Evolutionary conservation across 768 basidiomycete species (phyloP), one percentile per base, ranked within the genome.

Genomic region (Pleurotus citrinopileatus): DNA sequence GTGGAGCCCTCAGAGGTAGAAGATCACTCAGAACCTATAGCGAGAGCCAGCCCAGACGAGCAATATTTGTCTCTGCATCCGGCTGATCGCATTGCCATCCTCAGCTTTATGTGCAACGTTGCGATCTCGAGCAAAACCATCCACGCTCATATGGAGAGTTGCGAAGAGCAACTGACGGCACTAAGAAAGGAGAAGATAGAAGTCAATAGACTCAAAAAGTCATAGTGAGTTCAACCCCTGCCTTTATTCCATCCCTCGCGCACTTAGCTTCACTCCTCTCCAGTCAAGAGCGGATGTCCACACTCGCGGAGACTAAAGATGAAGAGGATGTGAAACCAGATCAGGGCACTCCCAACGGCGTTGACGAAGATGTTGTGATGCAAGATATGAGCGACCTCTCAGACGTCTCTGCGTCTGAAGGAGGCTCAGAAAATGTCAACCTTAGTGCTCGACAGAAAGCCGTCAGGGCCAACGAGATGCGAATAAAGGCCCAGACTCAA

Each of bases 171-270:
- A 59, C 69, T 99, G 57, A 98, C 97, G 7, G 91, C 94, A 23
- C 75, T 97, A 28, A 74, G 97, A 58, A 99, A 98, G 70, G 92
- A 96, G 68, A 91, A 95, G 68, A 94, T 95, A 27, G 97, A 98
- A 58, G 84, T 94, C 57, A 97, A 97, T 71, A 81, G 95, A 55
- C 76, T 87, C 62, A 89, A 89, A 72, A 95, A 92, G 69, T 85
- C 88, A 65, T 79, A 86, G 95, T 96, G 67, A 73, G 94, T 81
- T 7, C 17, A 42, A 47, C 51, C 52, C 38, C 15, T 23, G 44
- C 28, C 17, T 43, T 54, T 28, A 55, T 32, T 22, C 34, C 15
- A n/a, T 27, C n/a, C 22, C 45, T 56, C 15, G 17, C 43, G 42
- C 55, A 23, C 40, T 36, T 53, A 42, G 52, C 46, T 64, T 54